Evolutionary conservation across 768 basidiomycete genomes (phyloP), one percentile per base, ranked within the genome.

Genomic region (Russula ochroleuca): DNA sequence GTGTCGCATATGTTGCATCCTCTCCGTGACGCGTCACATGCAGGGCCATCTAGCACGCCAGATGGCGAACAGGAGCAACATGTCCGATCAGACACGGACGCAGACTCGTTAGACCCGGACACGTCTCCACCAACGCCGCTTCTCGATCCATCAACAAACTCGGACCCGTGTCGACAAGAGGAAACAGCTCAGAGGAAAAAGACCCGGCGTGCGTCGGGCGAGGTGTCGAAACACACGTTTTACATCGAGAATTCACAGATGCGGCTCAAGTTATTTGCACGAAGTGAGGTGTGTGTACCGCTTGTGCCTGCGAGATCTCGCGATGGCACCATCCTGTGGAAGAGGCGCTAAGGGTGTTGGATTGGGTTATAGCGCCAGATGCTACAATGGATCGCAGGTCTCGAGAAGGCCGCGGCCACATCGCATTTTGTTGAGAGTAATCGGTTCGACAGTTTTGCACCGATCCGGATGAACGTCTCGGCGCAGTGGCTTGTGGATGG

Each of bases 401-500:
- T 99, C 62, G 90, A 98, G 72, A 85, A 85, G 63, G 86, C 87
- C 31, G 86, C 91, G 0, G 80, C 82, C 19, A 80, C 83, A 31
- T 91, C 87, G n/a, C 84, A 86, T 62, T 98, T 90, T 77, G 83
- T 84, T 6, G 82, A 86, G 17, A 79, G 78, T 40, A 94, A 98
- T 73, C 79, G 95, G n/a, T 98, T 97, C 72, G 90, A 86, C 64
- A 94, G 92, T 63, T 99, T 96, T 75, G 88, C 96, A 5, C 96
- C 96, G 1, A 88, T 98, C 58, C 82, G 96, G 37, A 75, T 90
- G 69, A 95, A 98, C 70, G 95, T 95, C 5, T 89, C 94, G 28
- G 91, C 95, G 5, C 95, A 98, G 70, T 99, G 96, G 96, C 85
- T 99, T 2, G 94, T 98, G 19, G 96, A 99, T 74, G 96, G 96